Percentiles rank a stretch among this genome's conserved stretches.
These are phyloP conservation scores for Neurospora sp. DNA, from an alignment of 495 filamentous ascomycete species.

Conservation along the genomic window DNA sequence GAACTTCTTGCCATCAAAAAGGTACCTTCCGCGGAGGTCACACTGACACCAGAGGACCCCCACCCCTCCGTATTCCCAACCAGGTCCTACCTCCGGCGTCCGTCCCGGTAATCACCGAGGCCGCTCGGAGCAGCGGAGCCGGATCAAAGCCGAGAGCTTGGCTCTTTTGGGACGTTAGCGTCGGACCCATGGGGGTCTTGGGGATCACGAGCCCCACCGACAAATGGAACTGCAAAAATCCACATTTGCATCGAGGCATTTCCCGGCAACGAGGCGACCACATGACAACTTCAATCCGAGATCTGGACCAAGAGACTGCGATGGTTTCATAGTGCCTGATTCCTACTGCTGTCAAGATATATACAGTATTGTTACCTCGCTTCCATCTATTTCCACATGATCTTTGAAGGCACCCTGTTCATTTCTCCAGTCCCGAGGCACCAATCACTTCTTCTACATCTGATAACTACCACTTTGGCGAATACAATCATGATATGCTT, in stretches of 20 bases:
- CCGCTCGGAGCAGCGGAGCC: not conserved
- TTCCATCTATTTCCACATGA: not conserved
- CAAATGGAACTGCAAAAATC: not conserved
- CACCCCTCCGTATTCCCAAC: not conserved
- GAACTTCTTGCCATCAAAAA: not conserved
- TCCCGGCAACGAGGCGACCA: not conserved
- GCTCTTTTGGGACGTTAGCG: not conserved
- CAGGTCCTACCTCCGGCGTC: not conserved
- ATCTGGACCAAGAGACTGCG: not conserved
- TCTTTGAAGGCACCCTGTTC: not conserved
- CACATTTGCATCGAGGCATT: not conserved
- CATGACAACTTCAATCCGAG: not conserved
- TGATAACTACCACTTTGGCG: not conserved
- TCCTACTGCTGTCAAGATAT: not conserved
- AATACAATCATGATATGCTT: not conserved
- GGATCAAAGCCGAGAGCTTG: not conserved
- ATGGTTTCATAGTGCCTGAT: not conserved
- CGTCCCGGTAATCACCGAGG: conserved; percentile 5
- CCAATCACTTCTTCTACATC: not conserved
- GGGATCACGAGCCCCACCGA: not conserved
- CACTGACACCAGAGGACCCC: not conserved
- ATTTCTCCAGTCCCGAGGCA: not conserved
- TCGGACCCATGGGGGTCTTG: not conserved
- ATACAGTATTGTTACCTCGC: not conserved
- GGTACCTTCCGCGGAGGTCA: not conserved